Conservation (phyloP, 768 basidiomycete species). For the Plicaturopsis crispa region DNA sequence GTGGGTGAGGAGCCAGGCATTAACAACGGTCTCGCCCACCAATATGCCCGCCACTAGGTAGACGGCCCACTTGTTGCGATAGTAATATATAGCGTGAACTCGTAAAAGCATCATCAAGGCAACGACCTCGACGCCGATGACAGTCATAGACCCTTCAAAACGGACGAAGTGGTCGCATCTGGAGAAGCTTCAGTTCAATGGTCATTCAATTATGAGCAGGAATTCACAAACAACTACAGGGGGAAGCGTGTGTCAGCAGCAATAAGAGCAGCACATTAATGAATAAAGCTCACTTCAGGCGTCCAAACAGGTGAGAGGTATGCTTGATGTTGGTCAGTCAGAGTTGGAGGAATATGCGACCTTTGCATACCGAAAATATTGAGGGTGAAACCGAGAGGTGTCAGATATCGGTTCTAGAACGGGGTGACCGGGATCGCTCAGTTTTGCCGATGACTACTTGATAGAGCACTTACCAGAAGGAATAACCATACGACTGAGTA, state of each 20-base stretch:
- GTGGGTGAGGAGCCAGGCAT: slow-evolving; percentile 23
- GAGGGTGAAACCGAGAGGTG: slow-evolving; percentile 35
- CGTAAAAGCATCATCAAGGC: slow-evolving; percentile 37
- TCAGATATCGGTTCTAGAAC: slow-evolving; percentile 36
- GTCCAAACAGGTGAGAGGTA: slow-evolving; percentile 36
- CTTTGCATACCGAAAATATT: no score
- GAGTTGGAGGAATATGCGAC: no score
- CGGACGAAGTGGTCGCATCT: slow-evolving; percentile 41
- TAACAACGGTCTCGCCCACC: slow-evolving; percentile 18
- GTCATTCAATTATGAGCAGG: no score
- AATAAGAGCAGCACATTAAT: no score
- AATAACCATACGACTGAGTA: slow-evolving; percentile 28
- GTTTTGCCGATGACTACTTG: neutral
- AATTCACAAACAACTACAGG: no score
- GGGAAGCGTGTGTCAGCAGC: no score
- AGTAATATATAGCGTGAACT: slow-evolving; percentile 24
- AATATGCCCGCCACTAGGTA: slow-evolving; percentile 15
- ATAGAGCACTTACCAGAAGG: slow-evolving; percentile 17
- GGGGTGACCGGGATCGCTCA: no score
- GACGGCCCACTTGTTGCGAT: slow-evolving; percentile 10
- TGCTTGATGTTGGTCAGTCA: no score
- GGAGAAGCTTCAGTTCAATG: neutral
- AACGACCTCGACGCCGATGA: slow-evolving; percentile 29
- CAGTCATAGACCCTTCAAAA: slow-evolving; percentile 41
- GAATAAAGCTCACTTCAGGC: slow-evolving; percentile 20